Percentiles rank a stretch among this genome's conserved stretches.
These are phyloP conservation scores for Eutypella sp. DNA, from an alignment of 2,329 filamentous ascomycete species.

Conservation along the genomic window DNA sequence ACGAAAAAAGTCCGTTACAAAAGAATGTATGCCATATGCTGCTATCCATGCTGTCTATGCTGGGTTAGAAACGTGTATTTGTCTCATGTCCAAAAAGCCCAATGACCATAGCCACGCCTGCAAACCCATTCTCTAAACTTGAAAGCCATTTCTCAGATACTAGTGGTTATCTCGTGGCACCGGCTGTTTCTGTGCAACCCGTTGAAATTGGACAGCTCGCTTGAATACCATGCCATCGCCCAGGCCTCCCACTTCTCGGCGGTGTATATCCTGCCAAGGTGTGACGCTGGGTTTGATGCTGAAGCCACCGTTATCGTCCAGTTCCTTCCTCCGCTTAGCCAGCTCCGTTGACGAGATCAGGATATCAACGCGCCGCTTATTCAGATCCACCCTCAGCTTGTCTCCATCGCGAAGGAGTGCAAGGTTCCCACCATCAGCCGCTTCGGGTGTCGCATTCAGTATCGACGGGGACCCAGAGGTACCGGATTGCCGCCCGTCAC, in stretches of 20 bases:
- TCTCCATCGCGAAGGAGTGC: conserved; percentile 48
- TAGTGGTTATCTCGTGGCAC: conserved; percentile 41
- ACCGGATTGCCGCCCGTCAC: conserved; percentile 50
- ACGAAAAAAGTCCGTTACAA: too few relatives aligned
- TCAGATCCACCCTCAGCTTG: conserved; percentile 43
- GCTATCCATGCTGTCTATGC: too few relatives aligned
- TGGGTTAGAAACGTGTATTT: too few relatives aligned
- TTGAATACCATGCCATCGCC: conserved; percentile 43
- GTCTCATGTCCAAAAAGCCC: too few relatives aligned
- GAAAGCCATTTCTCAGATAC: too few relatives aligned
- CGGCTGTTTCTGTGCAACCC: conserved; percentile 37
- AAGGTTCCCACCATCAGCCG: conserved; percentile 48
- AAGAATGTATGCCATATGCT: too few relatives aligned
- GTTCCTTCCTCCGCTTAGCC: conserved; percentile 29
- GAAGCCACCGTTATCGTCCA: conserved; percentile 34
- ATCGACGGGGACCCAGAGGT: conserved; percentile 52
- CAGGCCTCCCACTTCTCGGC: conserved; percentile 39
- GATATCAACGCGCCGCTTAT: conserved; percentile 43
- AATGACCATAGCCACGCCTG: too few relatives aligned
- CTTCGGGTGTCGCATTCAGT: conserved; percentile 51
- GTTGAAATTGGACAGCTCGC: conserved; percentile 40
- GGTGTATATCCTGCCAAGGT: conserved; percentile 47
- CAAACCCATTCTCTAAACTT: too few relatives aligned
- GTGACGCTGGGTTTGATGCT: conserved; percentile 37
- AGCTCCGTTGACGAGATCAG: conserved; percentile 39